Evolutionary conservation across 768 basidiomycete species (phyloP).

Genomic region (Polyporus arcularius): DNA sequence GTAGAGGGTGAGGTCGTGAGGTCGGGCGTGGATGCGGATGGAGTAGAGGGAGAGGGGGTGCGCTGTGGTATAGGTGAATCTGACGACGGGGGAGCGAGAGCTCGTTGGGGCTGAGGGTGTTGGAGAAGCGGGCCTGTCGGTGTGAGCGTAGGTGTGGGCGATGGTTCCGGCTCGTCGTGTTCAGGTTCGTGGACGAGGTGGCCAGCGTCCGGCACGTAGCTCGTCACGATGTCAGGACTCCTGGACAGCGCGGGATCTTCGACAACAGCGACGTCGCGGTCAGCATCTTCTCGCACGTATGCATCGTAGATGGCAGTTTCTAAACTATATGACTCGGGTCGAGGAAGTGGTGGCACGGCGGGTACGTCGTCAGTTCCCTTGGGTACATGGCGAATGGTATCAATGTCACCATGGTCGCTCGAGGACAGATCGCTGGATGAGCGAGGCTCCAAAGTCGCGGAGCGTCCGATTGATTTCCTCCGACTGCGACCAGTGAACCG

Average conservation of each 20-base stretch:
- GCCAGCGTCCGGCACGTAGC: neutral
- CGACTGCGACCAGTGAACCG: conserved; percentile 61
- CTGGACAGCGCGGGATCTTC: conserved; percentile 16
- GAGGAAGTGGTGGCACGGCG: conserved; percentile 42
- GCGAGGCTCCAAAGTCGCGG: conserved; percentile 45
- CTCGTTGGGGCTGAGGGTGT: conserved; percentile 67
- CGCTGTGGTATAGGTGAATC: conserved; percentile 40
- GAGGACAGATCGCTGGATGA: conserved; percentile 73
- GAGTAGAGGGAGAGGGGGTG: conserved; percentile 55
- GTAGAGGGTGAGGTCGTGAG: conserved; percentile 5
- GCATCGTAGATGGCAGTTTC: conserved; percentile 85
- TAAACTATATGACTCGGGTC: conserved; percentile 80
- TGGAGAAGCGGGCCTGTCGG: conserved; percentile 39
- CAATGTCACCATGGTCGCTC: conserved; percentile 59
- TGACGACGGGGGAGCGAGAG: conserved; percentile 44
- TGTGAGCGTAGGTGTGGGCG: conserved; percentile 2
- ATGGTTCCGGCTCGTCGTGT: conserved; percentile 1
- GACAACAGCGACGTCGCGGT: conserved; percentile 13
- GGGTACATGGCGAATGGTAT: conserved; percentile 27
- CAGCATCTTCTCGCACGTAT: conserved; percentile 61
- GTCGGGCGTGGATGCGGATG: conserved; percentile 17
- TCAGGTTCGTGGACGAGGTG: conserved; percentile 13
- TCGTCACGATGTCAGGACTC: conserved; percentile 20
- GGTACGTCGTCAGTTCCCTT: conserved; percentile 41
- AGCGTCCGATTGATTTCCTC: conserved; percentile 35